phyloP scores from a whole-genome alignment of 805 yeast genomes.

The Starmera pachycereana region DNA sequence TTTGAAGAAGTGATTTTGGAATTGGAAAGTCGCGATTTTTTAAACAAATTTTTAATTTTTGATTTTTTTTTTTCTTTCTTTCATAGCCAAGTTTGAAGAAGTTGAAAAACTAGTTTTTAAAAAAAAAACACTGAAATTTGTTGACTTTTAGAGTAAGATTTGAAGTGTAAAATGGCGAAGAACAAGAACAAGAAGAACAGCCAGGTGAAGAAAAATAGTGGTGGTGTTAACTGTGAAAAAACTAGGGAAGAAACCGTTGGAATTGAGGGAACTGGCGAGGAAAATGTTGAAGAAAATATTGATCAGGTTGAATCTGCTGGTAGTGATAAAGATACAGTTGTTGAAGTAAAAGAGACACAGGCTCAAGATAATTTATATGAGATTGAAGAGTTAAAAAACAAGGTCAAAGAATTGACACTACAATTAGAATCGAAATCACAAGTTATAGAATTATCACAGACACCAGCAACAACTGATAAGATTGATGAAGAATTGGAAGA shows the following conservation, averaged over 20 bases:
- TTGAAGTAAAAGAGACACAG: not conserved
- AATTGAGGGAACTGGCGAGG: conserved; percentile 9
- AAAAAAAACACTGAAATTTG: not conserved
- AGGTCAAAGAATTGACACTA: conserved; percentile 6
- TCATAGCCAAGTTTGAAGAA: not conserved
- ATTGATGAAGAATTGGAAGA: conserved; percentile 6
- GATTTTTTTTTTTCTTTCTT: not conserved
- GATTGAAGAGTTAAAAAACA: conserved; percentile 4
- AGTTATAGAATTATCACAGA: not conserved
- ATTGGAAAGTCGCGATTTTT: not conserved
- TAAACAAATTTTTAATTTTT: too few relatives aligned
- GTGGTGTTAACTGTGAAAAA: not conserved
- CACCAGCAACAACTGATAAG: not conserved
- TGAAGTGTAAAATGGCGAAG: conserved; percentile 8
- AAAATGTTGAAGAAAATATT: conserved; percentile 4
- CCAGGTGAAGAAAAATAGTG: not conserved
- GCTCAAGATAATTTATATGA: not conserved
- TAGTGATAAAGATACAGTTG: conserved; percentile 1
- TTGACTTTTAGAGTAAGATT: not conserved
- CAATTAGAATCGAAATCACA: conserved; percentile 4
- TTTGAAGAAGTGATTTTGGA: not conserved
- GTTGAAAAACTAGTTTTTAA: not conserved
- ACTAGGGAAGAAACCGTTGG: not conserved
- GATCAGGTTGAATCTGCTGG: conserved; percentile 4
- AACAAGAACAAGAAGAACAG: conserved; percentile 11